Conservation (phyloP, 202 grass and related monocot species). For the Elaeis oleifera region DNA sequence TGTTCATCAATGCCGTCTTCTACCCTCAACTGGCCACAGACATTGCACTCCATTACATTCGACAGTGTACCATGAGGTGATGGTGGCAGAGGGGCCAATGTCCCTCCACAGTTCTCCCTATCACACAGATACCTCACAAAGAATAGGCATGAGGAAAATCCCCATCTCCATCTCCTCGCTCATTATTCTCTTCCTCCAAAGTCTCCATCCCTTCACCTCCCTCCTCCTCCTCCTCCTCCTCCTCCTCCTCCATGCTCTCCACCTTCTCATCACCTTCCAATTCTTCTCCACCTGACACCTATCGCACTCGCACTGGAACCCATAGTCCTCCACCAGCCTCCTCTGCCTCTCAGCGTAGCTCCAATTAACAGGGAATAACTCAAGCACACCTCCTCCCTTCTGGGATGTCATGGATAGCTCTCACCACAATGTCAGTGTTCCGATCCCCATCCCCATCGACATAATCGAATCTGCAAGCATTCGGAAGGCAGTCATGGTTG, state of each 20-base stretch:
- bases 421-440: conserved; percentile 59
- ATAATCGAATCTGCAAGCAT: conserved; percentile 76
- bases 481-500: conserved; percentile 92
- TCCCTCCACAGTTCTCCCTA: conserved; percentile 55
- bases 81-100: conserved; percentile 68
- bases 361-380: conserved; percentile 69
- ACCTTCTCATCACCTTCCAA: conserved; percentile 51
- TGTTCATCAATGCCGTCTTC: conserved; percentile 29
- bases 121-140: conserved; percentile 75
- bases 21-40: conserved; percentile 51
- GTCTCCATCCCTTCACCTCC: conserved; percentile 19
- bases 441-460: conserved; percentile 44
- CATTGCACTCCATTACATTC: conserved; percentile 77
- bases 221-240: conserved; percentile 33
- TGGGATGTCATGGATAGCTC: conserved; percentile 65
- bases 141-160: conserved; percentile 66
- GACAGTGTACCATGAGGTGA: conserved; percentile 32
- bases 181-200: conserved; percentile 3
- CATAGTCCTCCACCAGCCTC: conserved; percentile 64
- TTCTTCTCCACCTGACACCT: conserved; percentile 61
- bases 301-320: conserved; percentile 79
- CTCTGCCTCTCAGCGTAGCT: conserved; percentile 42
- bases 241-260: conserved; percentile 43
- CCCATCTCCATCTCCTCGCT: conserved; percentile 10
- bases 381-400: conserved; percentile 72